Evolutionary conservation across 768 basidiomycete genomes (phyloP).

Genomic region (Leccinum disarticulatum): DNA sequence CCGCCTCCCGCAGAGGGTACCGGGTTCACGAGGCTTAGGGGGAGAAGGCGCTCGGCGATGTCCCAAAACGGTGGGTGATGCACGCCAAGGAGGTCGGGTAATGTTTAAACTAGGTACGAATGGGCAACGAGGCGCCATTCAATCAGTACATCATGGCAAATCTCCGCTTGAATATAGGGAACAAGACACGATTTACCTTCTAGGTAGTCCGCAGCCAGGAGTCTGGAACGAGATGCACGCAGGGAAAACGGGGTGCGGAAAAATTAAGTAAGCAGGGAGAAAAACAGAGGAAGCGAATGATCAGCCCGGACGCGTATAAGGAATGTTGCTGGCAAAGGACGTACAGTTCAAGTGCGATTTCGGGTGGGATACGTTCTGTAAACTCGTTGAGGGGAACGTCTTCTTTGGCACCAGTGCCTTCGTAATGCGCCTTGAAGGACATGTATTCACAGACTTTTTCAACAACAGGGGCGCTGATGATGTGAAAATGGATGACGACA

Average conservation of each 20-base stretch:
- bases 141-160: slow-evolving; percentile 11
- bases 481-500: background rate
- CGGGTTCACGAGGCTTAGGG: background rate
- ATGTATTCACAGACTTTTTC: slow-evolving; percentile 92
- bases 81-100: background rate
- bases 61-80: background rate
- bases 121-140: slow-evolving; percentile 8
- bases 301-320: slow-evolving; percentile 11
- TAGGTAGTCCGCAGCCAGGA: slow-evolving; percentile 65
- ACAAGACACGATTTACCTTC: slow-evolving; percentile 43
- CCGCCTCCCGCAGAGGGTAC: slow-evolving; percentile 4
- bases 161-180: slow-evolving; percentile 18
- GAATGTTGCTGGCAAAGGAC: slow-evolving; percentile 32
- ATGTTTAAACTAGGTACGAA: slow-evolving; percentile 9
- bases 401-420: slow-evolving; percentile 66
- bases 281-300: background rate
- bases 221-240: slow-evolving; percentile 33
- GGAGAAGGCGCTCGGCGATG: background rate
- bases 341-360: slow-evolving; percentile 87
- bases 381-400: slow-evolving; percentile 78
- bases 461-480: slow-evolving; percentile 60
- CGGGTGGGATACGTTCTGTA: slow-evolving; percentile 78
- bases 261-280: background rate
- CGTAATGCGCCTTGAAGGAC: slow-evolving; percentile 78
- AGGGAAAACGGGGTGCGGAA: slow-evolving; percentile 8